These are phyloP conservation scores for Mycena polygramma DNA, from an alignment of 768 basidiomycete species.

Conservation along the genomic window DNA sequence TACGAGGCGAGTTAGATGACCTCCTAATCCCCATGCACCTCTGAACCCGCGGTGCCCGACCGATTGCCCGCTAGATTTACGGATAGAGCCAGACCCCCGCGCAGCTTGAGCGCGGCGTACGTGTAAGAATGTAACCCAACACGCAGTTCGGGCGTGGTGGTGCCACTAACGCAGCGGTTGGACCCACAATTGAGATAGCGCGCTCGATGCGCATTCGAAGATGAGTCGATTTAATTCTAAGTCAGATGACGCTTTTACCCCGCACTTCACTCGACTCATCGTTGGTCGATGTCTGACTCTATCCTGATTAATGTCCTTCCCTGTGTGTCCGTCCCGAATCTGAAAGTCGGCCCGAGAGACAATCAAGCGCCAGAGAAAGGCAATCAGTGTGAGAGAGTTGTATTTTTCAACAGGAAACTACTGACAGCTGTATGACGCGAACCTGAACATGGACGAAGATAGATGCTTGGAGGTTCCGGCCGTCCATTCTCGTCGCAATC, in stretches of 20 bases:
- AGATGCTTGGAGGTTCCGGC: neutral
- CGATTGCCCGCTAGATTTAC: too few relatives aligned
- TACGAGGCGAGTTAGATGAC: too few relatives aligned
- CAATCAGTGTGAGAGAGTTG: constrained; percentile 13
- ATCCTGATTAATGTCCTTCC: too few relatives aligned
- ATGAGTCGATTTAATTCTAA: neutral
- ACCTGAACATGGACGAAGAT: neutral
- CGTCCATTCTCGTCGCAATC: neutral
- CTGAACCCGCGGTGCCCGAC: too few relatives aligned
- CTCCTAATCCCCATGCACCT: too few relatives aligned
- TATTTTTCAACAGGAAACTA: neutral
- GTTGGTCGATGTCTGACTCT: too few relatives aligned
- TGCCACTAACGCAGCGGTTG: neutral
- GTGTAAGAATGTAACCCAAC: neutral
- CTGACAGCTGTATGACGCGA: neutral
- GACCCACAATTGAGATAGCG: constrained; percentile 1
- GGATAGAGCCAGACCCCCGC: too few relatives aligned
- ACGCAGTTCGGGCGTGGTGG: constrained; percentile 7
- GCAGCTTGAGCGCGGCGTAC: neutral
- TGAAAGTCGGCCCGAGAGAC: neutral
- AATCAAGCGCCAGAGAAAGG: constrained; percentile 7
- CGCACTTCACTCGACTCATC: neutral
- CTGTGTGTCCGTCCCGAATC: too few relatives aligned
- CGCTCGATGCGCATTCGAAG: neutral
- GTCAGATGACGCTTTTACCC: neutral